Base-by-base conservation (phyloP, 805 yeast species). In the Kuraishia hungarica region DNA sequence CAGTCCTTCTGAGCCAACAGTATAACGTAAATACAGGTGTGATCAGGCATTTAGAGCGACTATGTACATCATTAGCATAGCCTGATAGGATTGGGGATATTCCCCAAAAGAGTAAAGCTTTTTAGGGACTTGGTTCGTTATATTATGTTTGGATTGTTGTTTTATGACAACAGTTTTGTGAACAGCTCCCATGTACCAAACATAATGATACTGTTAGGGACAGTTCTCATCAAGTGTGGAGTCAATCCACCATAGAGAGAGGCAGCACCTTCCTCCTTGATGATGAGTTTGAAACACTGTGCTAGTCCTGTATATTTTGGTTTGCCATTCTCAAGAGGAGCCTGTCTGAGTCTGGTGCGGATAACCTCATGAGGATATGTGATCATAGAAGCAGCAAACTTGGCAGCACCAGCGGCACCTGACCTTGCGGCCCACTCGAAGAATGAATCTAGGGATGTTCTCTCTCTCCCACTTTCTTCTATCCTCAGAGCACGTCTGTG, bases 321-420 rank as follows among this genome's bases (percentile, higher is more conserved):
- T 62, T 77, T 79, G 1, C 96, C 96, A 56, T 86, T 81, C 48
- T 83, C 82, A 57, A 77, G 74, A 1, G 99, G 99, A 0, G 96
- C 96, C 70, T 94, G 99, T 74, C 99, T 84, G 60, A 94, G 76
- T 64, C 99, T 80, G 11, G 99, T 94, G 71, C 99, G 82, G 1
- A 94, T 90, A 47, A 94, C 99, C 73, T 93, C 99, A 66, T 93
- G 99, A 2, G 99, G 99, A 65, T 93, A 94, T 0, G 98, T 93
- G 51, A 92, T 80, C 55, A 94, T 77, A 21, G 97, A 89, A 1
- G 99, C 99, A 56, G 88, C 76, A 63, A 94, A 86, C 69, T 94
- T 94, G 51, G 99, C 99, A 48, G 90, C 84, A 50, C 99, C 99
- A 2, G 99, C 99, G 49, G 97, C 89, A 1, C 98, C 98, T 0